A percentile compares a stretch with the other conserved stretches of the same genome.
phyloP scores from a whole-genome alignment of 1,284 basidiomycete genomes.

The Cystobasidiaceae sp. region DNA sequence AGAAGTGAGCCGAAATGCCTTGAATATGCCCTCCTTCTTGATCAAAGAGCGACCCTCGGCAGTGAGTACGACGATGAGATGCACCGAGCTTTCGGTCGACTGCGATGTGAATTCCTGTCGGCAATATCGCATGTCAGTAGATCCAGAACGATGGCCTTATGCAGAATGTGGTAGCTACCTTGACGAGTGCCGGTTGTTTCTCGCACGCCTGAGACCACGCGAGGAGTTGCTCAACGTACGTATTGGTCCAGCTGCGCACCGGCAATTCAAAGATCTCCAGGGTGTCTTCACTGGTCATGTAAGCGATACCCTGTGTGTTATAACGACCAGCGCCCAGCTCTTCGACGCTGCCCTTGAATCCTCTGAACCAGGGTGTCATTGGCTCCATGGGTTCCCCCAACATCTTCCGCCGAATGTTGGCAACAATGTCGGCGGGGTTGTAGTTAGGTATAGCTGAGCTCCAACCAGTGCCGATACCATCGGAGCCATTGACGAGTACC shows the following conservation, averaged over 20 bases:
- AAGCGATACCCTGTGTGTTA: slow-evolving; percentile 70
- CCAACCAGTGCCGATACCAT: slow-evolving; percentile 99
- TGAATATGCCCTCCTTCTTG: slow-evolving; percentile 78
- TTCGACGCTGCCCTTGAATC: slow-evolving; percentile 83
- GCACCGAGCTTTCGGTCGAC: slow-evolving; percentile 76
- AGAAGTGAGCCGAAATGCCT: slow-evolving; percentile 82
- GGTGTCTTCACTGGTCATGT: slow-evolving; percentile 77
- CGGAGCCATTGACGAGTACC: slow-evolving; percentile 87
- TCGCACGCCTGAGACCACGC: slow-evolving; percentile 54
- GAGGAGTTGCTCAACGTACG: slow-evolving; percentile 87
- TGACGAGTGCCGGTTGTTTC: slow-evolving; percentile 59
- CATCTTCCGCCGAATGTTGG: slow-evolving; percentile 83
- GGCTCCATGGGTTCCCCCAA: slow-evolving; percentile 71
- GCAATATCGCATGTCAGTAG: background rate
- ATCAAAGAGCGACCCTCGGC: slow-evolving; percentile 79
- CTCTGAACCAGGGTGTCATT: slow-evolving; percentile 97
- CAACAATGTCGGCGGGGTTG: slow-evolving; percentile 86
- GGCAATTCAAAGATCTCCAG: slow-evolving; percentile 95
- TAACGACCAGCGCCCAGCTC: slow-evolving; percentile 76
- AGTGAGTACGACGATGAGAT: slow-evolving; percentile 79
- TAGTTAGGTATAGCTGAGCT: slow-evolving; percentile 89
- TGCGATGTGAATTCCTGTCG: slow-evolving; percentile 25
- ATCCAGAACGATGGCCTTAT: too few relatives aligned
- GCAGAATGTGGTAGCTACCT: too few relatives aligned
- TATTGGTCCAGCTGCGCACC: slow-evolving; percentile 90